Evolutionary conservation across 768 basidiomycete genomes (phyloP).

Genomic region (Tubosaeta brunneosetosa): DNA sequence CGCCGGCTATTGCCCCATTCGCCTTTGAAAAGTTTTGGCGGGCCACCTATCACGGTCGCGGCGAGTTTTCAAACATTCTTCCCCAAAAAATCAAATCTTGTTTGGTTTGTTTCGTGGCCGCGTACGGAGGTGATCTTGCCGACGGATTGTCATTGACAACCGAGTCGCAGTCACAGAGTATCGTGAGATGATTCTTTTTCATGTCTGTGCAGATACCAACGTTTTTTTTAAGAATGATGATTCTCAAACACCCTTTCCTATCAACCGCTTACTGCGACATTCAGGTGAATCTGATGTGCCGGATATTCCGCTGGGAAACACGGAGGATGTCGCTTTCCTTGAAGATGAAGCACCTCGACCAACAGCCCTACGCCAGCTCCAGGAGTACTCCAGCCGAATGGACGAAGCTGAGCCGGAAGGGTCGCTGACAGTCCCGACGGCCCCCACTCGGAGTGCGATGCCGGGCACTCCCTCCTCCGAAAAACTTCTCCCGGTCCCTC

Average conservation of each 20-base stretch:
- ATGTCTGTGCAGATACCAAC: conserved; percentile 9
- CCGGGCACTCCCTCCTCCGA: background rate
- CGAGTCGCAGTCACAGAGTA: conserved; percentile 33
- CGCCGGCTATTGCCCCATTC: conserved; percentile 45
- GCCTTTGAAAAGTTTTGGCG: conserved; percentile 58
- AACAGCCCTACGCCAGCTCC: conserved; percentile 12
- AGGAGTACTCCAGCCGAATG: conserved; percentile 13
- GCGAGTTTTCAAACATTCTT: conserved; percentile 34
- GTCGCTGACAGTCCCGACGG: conserved; percentile 1
- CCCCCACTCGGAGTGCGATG: background rate
- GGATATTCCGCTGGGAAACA: background rate
- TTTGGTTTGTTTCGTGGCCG: conserved; percentile 43
- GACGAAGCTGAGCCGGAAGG: background rate
- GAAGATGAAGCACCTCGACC: conserved; percentile 3
- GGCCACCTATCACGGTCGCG: conserved; percentile 45
- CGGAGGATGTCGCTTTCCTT: background rate
- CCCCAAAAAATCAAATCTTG: conserved; percentile 42
- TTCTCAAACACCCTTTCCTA: conserved; percentile 1
- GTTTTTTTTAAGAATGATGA: conserved; percentile 14
- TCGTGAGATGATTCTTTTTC: conserved; percentile 23
- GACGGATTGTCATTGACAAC: conserved; percentile 38
- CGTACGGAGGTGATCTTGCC: conserved; percentile 45
- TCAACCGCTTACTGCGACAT: background rate
- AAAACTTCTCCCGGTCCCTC: background rate
- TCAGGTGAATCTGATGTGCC: conserved; percentile 6